Conservation (phyloP, 208 protist genomes). For the Leptomonas seymouri region DNA sequence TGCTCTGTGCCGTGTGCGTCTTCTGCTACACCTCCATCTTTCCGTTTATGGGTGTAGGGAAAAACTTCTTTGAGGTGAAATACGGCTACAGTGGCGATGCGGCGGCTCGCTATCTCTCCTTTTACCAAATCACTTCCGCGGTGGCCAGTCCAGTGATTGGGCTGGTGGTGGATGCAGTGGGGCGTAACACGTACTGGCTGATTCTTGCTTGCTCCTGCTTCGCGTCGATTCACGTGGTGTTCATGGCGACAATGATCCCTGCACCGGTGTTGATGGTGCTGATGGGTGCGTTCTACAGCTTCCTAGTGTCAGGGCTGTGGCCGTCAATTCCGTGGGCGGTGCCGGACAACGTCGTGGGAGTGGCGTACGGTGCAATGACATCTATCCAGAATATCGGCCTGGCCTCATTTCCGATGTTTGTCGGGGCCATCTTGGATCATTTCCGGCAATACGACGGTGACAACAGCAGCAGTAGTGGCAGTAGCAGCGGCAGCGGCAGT, state of each 20-base stretch:
- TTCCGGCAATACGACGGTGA: conserved; percentile 23
- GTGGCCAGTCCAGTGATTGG: conserved; percentile 81
- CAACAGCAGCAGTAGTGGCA: not conserved
- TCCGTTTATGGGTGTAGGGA: conserved; percentile 84
- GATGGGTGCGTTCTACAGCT: conserved; percentile 87
- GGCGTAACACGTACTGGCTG: conserved; percentile 80
- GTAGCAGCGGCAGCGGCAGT: conserved; percentile 11
- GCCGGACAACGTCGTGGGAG: conserved; percentile 63
- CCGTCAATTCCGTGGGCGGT: conserved; percentile 84
- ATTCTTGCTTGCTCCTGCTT: conserved; percentile 56
- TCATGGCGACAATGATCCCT: conserved; percentile 75
- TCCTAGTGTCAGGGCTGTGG: conserved; percentile 89
- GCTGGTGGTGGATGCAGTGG: conserved; percentile 81
- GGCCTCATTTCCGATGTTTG: conserved; percentile 68
- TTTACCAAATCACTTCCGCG: conserved; percentile 88
- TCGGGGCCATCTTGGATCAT: conserved; percentile 68
- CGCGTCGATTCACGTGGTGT: conserved; percentile 68
- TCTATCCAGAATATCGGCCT: conserved; percentile 89
- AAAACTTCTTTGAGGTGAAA: conserved; percentile 88
- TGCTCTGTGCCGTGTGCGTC: conserved; percentile 82
- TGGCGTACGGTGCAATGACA: conserved; percentile 93
- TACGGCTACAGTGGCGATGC: conserved; percentile 62
- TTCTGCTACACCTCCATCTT: conserved; percentile 87
- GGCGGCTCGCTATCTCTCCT: conserved; percentile 77
- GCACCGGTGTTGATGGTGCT: conserved; percentile 69